These are phyloP conservation scores for Lentinula guzmanii DNA, from an alignment of 768 basidiomycete genomes.

Conservation along the genomic window DNA sequence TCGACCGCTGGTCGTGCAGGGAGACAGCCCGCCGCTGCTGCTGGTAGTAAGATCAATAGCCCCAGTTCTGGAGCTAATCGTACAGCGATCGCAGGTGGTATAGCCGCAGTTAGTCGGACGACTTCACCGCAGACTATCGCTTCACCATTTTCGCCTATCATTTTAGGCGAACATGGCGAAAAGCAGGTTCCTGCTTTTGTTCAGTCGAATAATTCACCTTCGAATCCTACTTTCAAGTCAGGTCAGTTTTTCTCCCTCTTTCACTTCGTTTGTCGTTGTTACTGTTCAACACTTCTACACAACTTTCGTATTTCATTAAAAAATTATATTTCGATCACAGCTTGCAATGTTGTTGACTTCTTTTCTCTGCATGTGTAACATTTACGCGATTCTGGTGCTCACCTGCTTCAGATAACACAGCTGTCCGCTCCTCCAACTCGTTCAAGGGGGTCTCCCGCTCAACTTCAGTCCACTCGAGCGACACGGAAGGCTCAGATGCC, in stretches of 20 bases:
- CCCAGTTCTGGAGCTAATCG: neutral
- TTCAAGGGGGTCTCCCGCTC: neutral
- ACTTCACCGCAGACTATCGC: neutral
- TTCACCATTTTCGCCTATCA: slow-evolving; percentile 5
- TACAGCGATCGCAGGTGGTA: neutral
- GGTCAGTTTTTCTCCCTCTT: neutral
- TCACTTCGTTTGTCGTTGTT: too few species aligned
- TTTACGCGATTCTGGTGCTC: neutral
- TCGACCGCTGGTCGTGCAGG: neutral
- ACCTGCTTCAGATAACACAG: neutral
- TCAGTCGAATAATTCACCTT: neutral
- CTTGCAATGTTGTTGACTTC: neutral
- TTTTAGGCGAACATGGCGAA: slow-evolving; percentile 1
- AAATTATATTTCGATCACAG: too few species aligned
- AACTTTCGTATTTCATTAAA: too few species aligned
- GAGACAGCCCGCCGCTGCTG: neutral
- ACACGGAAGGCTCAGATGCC: neutral
- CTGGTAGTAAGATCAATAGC: neutral
- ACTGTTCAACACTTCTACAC: too few species aligned
- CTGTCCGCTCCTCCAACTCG: neutral
- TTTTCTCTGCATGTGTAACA: neutral
- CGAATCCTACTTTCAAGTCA: neutral
- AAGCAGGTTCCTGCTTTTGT: neutral
- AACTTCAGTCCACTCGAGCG: neutral
- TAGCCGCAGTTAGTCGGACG: neutral